Conservation (phyloP, 805 yeast species). For the Starmerella davenportii region DNA sequence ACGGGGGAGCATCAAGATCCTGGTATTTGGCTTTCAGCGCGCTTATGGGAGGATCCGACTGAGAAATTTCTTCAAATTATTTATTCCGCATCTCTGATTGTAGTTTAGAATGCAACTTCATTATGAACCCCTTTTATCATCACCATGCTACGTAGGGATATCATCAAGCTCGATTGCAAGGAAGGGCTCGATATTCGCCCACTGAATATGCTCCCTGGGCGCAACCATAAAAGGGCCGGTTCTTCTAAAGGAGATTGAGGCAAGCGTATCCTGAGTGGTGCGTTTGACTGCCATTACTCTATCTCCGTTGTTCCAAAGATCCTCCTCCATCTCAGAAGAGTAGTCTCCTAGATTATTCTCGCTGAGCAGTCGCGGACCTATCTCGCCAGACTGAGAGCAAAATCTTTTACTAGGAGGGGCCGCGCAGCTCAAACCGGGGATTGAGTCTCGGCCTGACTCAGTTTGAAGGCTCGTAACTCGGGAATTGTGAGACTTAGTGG, state of each 20-base stretch:
- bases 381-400: no score
- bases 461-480: no score
- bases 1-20: constrained; percentile 70
- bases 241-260: not conserved
- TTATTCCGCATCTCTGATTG: no score
- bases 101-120: no score
- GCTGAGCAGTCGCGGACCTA: no score
- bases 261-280: not conserved
- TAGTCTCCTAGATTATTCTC: no score
- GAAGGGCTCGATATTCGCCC: not conserved
- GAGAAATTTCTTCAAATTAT: no score
- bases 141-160: not conserved
- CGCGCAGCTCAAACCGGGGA: no score
- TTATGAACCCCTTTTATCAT: no score
- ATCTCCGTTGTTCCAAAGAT: not conserved
- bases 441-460: no score
- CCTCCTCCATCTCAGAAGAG: not conserved
- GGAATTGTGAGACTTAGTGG: not conserved
- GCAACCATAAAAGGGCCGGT: not conserved
- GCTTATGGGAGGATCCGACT: constrained; percentile 17
- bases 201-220: not conserved
- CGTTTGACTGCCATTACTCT: not conserved
- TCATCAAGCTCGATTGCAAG: not conserved
- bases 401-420: no score
- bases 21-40: constrained; percentile 71